phyloP scores from a whole-genome alignment of 306 rosid genomes.

The Amphicarpaea edgeworthii region DNA sequence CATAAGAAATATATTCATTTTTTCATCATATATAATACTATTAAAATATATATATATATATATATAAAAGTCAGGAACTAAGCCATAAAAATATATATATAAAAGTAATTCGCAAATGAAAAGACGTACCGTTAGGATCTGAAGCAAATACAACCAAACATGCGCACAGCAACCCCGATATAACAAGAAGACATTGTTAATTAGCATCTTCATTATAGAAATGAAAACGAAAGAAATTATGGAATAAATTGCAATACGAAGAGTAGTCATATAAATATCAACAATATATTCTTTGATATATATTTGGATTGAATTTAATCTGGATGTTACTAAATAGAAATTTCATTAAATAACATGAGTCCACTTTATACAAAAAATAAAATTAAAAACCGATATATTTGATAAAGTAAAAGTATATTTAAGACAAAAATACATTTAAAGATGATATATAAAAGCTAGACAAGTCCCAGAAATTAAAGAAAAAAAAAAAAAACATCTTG shows the following conservation, averaged over 20 bases:
- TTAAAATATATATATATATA: no score
- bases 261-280: neutral
- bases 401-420: no score
- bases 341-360: neutral
- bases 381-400: no score
- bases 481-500: no score
- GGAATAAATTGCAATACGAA: neutral
- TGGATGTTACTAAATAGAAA: neutral
- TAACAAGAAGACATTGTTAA: conserved; percentile 17
- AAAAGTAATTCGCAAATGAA: neutral
- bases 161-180: conserved; percentile 36
- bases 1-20: neutral
- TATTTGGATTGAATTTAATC: neutral
- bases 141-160: conserved; percentile 49
- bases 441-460: neutral
- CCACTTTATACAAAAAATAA: no score
- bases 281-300: neutral
- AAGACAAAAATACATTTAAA: neutral
- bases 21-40: no score
- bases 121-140: conserved; percentile 88
- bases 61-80: neutral
- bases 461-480: no score
- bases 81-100: neutral
- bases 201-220: conserved; percentile 23
- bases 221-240: neutral